Percentiles rank a stretch among this genome's conserved stretches.
These are phyloP conservation scores for Sophora flavescens DNA, from an alignment of 306 rosid genomes.

Conservation along the genomic window DNA sequence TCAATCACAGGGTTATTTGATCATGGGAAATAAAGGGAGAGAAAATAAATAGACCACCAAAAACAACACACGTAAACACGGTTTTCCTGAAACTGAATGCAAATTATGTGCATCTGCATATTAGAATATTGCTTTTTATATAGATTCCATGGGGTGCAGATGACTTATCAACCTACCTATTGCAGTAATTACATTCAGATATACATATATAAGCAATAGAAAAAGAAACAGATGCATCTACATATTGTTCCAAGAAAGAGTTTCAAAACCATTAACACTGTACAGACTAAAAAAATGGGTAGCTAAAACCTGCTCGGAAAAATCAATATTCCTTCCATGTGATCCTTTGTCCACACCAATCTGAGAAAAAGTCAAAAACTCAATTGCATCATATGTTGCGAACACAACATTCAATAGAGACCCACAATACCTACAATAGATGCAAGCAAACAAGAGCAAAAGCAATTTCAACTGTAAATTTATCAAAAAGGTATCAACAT, in stretches of 20 bases:
- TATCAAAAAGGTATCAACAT: neutral
- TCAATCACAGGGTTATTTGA: no score
- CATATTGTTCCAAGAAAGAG: constrained; percentile 3
- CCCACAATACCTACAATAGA: constrained; percentile 14
- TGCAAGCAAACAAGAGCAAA: constrained; percentile 14
- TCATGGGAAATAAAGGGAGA: no score
- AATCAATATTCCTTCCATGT: constrained; percentile 67
- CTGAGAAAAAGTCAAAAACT: constrained; percentile 45
- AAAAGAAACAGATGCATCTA: constrained; percentile 17
- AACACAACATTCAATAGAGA: neutral
- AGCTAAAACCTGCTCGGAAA: constrained; percentile 71
- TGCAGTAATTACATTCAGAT: neutral
- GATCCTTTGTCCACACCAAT: constrained; percentile 97
- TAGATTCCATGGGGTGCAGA: neutral
- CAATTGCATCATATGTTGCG: constrained; percentile 7
- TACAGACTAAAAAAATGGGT: neutral
- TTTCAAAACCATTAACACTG: neutral
- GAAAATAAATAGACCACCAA: no score
- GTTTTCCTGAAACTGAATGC: neutral
- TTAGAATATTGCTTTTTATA: neutral
- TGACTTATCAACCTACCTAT: constrained; percentile 20
- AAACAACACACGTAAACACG: no score
- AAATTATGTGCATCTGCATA: neutral
- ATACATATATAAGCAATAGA: constrained; percentile 19
- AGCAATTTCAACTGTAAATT: constrained; percentile 12